Percentiles rank a stretch among this genome's conserved stretches.
phyloP scores from a whole-genome alignment of 495 filamentous ascomycete species.

The Parathielavia appendiculata region DNA sequence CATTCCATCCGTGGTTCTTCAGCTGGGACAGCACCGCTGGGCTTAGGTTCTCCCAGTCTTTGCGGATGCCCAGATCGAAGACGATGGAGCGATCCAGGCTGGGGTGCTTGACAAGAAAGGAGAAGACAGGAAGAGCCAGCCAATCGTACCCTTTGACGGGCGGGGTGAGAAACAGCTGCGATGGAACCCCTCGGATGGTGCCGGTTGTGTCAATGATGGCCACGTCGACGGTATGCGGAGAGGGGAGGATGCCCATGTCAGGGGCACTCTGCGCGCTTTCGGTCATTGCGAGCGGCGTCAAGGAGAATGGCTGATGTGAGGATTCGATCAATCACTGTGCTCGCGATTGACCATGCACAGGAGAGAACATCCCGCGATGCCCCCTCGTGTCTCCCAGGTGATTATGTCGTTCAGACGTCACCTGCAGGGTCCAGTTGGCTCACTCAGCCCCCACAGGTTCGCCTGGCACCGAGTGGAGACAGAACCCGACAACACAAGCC shows the following conservation, averaged over 20 bases:
- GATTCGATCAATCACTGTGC: no score
- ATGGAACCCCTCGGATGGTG: slow-evolving; percentile 32
- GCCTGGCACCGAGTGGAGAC: no score
- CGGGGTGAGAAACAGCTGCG: slow-evolving; percentile 38
- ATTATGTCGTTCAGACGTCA: slow-evolving; percentile 8
- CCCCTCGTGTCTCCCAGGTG: not conserved
- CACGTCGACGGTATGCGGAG: slow-evolving; percentile 44
- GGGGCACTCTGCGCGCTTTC: slow-evolving; percentile 17
- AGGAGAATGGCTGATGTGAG: not conserved
- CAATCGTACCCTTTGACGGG: slow-evolving; percentile 38
- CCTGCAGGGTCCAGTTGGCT: not conserved
- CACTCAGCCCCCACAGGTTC: no score
- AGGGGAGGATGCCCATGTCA: slow-evolving; percentile 45
- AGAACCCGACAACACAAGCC: no score
- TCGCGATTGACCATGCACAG: not conserved
- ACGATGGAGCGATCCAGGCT: slow-evolving; percentile 41
- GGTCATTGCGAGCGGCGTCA: not conserved
- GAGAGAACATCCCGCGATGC: not conserved
- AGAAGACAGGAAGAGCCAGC: slow-evolving; percentile 43
- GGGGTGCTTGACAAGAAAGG: slow-evolving; percentile 53
- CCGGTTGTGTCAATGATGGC: slow-evolving; percentile 52
- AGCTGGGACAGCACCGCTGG: slow-evolving; percentile 32
- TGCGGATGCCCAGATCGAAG: slow-evolving; percentile 56
- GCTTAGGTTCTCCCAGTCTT: slow-evolving; percentile 45
- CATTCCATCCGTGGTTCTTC: slow-evolving; percentile 11